Evolutionary conservation across 2,329 filamentous ascomycete genomes (phyloP).

Genomic region (Verticillium dahliae): DNA sequence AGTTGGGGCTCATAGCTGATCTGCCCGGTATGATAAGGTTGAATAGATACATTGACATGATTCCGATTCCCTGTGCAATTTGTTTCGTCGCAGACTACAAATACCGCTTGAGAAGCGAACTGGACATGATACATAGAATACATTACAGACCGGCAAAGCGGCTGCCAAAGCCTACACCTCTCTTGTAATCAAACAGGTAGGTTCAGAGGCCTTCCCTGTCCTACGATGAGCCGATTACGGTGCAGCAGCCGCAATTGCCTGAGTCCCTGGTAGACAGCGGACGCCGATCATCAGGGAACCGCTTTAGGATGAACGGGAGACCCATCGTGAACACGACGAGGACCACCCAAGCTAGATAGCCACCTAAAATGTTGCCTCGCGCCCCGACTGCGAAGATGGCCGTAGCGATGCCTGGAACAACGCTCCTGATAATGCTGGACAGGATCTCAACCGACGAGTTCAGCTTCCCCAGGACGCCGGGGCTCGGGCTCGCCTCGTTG

Average conservation of each 20-base stretch:
- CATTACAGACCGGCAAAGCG: neutral
- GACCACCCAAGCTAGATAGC: neutral
- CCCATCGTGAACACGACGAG: neutral
- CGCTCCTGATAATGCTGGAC: neutral
- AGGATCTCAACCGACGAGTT: conserved; percentile 33
- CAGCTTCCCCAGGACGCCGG: conserved; percentile 59
- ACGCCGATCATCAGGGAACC: neutral
- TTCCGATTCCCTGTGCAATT: neutral
- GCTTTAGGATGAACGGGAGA: neutral
- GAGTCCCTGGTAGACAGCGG: too few species aligned
- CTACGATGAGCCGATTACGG: too few species aligned
- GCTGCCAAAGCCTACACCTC: neutral
- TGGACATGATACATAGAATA: neutral
- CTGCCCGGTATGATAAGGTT: neutral
- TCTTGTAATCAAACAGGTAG: neutral
- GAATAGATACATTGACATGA: neutral
- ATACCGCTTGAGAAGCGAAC: neutral
- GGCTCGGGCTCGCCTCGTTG: conserved; percentile 65
- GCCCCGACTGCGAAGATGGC: neutral
- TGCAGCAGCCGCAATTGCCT: too few species aligned
- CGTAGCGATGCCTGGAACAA: neutral
- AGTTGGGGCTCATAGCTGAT: neutral
- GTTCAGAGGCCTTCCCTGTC: too few species aligned
- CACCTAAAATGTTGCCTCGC: neutral
- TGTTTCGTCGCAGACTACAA: neutral